Base-by-base conservation (phyloP, 163 green algal species). In the Coccomyxa subellipsoidea region DNA sequence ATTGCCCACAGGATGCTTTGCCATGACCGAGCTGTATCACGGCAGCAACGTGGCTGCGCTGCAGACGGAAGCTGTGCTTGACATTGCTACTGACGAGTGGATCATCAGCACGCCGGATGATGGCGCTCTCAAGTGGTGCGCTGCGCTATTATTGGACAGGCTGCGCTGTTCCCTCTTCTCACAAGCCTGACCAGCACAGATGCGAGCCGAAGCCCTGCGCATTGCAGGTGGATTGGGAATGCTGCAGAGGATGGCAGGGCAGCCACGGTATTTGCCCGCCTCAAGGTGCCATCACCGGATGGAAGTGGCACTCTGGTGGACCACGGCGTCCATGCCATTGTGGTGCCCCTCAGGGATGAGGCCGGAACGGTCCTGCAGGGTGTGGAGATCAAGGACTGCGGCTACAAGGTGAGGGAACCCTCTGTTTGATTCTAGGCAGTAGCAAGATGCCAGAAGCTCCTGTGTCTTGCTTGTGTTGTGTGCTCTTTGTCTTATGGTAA, bases 1-100 rank as follows among this genome's bases (percentile, higher is more conserved):
- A 72, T 31, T 72, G 10, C 66, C 9, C 18, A 38, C 94, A 80
- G 94, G 95, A 29, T 98, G 94, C 88, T 99, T 98, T 83, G 95
- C 95, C 0, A 98, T 98, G 95, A 98, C 95, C 3, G 95, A 99
- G 90, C 90, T 98, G 66, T 91, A 94, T 54, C 95, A 99, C 85
- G 95, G 95, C 80, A 92, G 83, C 85, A 96, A 96, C 79, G 94
- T 98, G 79, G 93, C 92, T 6, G 93, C 85, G 7, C 89, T 98
- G 69, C 91, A 96, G 84, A 95, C 91, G 5, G 88, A 93, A 84
- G 93, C 93, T 0, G 84, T 96, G 23, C 84, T 97, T 73, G 94
- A 98, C 82, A 78, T 92, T n/a, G 84, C 87, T 37, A 92, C 88
- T 12, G 94, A 97, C 69, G 92, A 97, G 86, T 98, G 93, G 93